Conservation (phyloP, 2,329 filamentous ascomycete genomes). For the Canariomyces notabilis region DNA sequence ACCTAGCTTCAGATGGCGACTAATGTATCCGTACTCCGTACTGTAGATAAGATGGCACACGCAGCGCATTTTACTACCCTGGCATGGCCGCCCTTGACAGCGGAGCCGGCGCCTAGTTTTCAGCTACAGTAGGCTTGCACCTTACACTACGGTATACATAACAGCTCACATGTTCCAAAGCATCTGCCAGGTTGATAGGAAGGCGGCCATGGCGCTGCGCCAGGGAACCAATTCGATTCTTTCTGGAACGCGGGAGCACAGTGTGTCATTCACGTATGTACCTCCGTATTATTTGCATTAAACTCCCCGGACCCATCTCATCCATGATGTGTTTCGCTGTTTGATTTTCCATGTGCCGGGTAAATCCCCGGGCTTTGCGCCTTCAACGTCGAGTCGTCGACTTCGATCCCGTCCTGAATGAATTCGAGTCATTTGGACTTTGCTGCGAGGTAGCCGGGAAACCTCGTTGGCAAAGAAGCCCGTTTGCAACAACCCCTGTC, state of each 20-base stretch:
- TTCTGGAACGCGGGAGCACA: neutral
- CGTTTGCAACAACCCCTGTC: slow-evolving; percentile 8
- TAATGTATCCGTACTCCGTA: no score
- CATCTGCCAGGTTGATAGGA: neutral
- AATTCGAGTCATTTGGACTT: slow-evolving; percentile 12
- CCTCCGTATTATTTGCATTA: slow-evolving; percentile 3
- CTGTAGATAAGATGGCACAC: no score
- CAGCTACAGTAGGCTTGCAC: no score
- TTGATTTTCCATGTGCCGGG: slow-evolving; percentile 13
- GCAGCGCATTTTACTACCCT: no score
- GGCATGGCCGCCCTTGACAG: no score
- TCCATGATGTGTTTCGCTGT: slow-evolving; percentile 8
- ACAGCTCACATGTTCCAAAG: neutral
- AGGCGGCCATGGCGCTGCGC: neutral
- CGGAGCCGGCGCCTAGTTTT: no score
- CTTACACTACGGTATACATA: no score
- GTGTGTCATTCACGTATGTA: slow-evolving; percentile 2
- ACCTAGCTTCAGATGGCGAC: no score
- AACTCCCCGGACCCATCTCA: no score
- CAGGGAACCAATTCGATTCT: neutral
- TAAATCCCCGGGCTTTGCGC: no score
- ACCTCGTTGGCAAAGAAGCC: neutral
- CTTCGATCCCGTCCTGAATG: slow-evolving; percentile 13
- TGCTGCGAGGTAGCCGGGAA: slow-evolving; percentile 7
- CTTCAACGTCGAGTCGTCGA: no score